These are phyloP conservation scores for Aspergillus sclerotiicarbonarius DNA, from an alignment of 495 filamentous ascomycete species.

Conservation along the genomic window DNA sequence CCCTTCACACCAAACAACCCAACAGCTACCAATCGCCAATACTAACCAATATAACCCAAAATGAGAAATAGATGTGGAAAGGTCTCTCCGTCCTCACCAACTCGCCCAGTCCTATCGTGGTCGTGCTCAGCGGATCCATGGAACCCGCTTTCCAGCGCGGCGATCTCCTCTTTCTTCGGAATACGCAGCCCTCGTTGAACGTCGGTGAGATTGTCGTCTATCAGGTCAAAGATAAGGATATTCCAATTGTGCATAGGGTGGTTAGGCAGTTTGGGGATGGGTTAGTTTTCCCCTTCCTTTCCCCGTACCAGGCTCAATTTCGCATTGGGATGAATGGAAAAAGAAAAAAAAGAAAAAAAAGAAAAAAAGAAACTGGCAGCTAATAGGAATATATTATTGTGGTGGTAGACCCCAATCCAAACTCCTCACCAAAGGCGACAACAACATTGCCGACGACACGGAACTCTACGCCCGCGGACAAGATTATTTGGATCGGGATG, in stretches of 20 bases:
- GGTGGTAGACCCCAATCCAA: constrained; percentile 26
- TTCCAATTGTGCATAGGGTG: constrained; percentile 89
- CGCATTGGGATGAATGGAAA: too few species aligned
- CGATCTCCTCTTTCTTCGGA: constrained; percentile 93
- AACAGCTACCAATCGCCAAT: neutral
- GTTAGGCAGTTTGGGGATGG: constrained; percentile 66
- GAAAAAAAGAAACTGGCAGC: too few species aligned
- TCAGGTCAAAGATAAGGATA: constrained; percentile 72
- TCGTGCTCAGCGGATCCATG: constrained; percentile 93
- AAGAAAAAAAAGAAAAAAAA: too few species aligned
- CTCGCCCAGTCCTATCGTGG: constrained; percentile 90
- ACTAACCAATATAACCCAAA: neutral
- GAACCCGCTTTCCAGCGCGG: constrained; percentile 96
- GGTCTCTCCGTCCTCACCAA: constrained; percentile 81
- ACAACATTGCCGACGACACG: constrained; percentile 91
- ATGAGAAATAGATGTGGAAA: constrained; percentile 67
- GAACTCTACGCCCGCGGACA: constrained; percentile 87
- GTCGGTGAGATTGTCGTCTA: constrained; percentile 94
- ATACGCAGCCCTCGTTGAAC: constrained; percentile 64
- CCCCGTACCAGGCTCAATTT: too few species aligned
- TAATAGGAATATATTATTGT: neutral
- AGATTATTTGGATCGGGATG: constrained; percentile 77
- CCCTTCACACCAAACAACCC: neutral
- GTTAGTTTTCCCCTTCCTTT: constrained; percentile 17
- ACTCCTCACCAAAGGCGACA: constrained; percentile 97